Conservation (phyloP, 2,329 filamentous ascomycete species). For the Lizonia empirigonia region DNA sequence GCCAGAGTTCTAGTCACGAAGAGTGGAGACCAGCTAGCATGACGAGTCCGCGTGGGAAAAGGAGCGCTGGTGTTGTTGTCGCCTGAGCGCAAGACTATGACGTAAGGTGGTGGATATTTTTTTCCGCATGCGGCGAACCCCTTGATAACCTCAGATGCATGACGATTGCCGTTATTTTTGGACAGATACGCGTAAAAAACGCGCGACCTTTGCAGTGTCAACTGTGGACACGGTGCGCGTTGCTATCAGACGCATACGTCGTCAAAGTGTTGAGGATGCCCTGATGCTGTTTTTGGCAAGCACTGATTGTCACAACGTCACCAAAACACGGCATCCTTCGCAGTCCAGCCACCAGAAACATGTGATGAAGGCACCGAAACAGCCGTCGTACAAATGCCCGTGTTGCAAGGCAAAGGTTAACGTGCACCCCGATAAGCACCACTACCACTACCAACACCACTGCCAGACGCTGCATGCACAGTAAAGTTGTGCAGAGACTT, state of each 20-base stretch:
- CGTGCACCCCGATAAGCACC: too few relatives aligned
- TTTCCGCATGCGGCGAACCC: conserved; percentile 10
- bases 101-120: not conserved
- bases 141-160: conserved; percentile 5
- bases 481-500: too few relatives aligned
- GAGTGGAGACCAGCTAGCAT: not conserved
- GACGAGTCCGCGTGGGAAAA: not conserved
- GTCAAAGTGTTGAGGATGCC: conserved; percentile 2
- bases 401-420: too few relatives aligned
- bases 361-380: conserved; percentile 29
- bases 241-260: not conserved
- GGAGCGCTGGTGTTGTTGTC: not conserved
- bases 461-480: too few relatives aligned
- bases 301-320: not conserved
- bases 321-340: conserved; percentile 6
- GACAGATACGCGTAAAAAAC: not conserved
- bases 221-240: conserved; percentile 1
- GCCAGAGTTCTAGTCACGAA: not conserved
- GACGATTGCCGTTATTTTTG: conserved; percentile 3
- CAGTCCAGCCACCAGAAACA: conserved; percentile 15
- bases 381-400: conserved; percentile 18
- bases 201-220: not conserved
- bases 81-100: conserved; percentile 10
- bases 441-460: too few relatives aligned
- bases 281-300: conserved; percentile 12